Base-by-base conservation (phyloP, 441 rosid species). In the Macaranga tanarius region DNA sequence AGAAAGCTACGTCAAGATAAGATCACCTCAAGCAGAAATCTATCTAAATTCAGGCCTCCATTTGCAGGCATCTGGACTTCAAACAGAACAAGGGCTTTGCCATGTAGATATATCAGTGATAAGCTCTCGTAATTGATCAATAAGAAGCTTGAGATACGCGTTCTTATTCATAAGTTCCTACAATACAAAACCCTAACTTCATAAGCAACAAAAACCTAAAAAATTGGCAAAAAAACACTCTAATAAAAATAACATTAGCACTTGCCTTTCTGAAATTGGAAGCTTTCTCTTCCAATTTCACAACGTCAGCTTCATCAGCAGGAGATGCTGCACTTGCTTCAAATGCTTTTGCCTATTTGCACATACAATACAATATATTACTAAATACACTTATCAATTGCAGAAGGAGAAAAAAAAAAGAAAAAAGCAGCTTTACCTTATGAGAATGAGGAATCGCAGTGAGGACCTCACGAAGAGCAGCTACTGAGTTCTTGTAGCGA, bases 121-220 rank as follows among this genome's bases (percentile, higher is more conserved):
- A 70, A 95, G 92, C 47, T 88, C 87, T 59, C 92, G 88, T 52
- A 89, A 74, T 72, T 90, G 91, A 82, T 91, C 93, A 26, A 90
- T 90, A 67, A 92, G 92, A 74, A 83, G 85, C 85, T 93, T 93
- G 71, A 95, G 72, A 70, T 82, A 75, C 28, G 65, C 79, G 74
- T 93, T 95, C 89, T 90, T 95, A 78, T 83, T 79, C 22, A 80
- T 90, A 81, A 95, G 87, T 79, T 90, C 97, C 98, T 95, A 73
- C 71, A 76, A 60, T 48, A 20, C 23, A 52, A 76, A 44, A 42
- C 45, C 44, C 44, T 26, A 63, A 58, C 51, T 56, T 81, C 42
- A 74, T 68, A 65, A 13, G 31, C 28, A 65, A 26, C 62, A 65
- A 22, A 28, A 20, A 12, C 44, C n/a, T 50, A 64, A 54, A 55